A percentile compares a stretch with the other conserved stretches of the same genome.
Conservation (phyloP, 2,329 filamentous ascomycete genomes). For the Aspergillus melleus region DNA sequence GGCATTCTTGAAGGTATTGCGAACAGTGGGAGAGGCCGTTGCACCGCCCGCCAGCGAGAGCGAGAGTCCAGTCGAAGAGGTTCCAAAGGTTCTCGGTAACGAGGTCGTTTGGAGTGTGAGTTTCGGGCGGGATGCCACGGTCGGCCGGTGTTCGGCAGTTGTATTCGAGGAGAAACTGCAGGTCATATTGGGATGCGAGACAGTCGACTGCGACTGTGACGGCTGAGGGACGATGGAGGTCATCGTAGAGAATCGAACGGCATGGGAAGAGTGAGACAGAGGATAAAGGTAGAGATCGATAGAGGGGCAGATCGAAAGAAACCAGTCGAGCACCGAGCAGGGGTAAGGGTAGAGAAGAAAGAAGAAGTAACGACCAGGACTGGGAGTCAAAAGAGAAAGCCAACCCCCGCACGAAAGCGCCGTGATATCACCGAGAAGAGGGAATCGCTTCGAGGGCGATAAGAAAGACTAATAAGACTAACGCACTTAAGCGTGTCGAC, state of each 20-base stretch:
- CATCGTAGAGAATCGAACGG: conserved; percentile 2
- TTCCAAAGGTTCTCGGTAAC: conserved; percentile 53
- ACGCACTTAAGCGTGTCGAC: not conserved
- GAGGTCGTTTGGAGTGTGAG: conserved; percentile 60
- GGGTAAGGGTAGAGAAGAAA: not conserved
- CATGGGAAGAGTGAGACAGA: conserved; percentile 10
- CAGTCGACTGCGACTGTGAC: conserved; percentile 4
- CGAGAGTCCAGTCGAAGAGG: conserved; percentile 53
- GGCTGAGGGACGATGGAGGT: conserved; percentile 9
- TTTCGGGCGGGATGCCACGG: conserved; percentile 51
- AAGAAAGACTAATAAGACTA: not conserved
- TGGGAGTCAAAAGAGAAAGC: not conserved
- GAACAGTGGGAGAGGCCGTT: conserved; percentile 57
- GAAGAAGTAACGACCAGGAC: not conserved
- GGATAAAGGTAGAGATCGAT: conserved; percentile 3
- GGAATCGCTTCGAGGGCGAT: no score
- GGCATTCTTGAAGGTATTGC: conserved; percentile 63
- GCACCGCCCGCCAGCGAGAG: conserved; percentile 51
- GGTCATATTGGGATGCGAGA: conserved; percentile 16
- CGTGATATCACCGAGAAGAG: not conserved
- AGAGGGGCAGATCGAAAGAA: no score
- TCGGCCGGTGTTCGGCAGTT: conserved; percentile 8
- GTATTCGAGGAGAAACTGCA: conserved; percentile 17
- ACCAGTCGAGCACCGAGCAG: not conserved
- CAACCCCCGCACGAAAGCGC: conserved; percentile 6